Percentiles rank a stretch among this genome's conserved stretches.
phyloP scores from a whole-genome alignment of 2,329 filamentous ascomycete species.

The Aspergillus proliferans region DNA sequence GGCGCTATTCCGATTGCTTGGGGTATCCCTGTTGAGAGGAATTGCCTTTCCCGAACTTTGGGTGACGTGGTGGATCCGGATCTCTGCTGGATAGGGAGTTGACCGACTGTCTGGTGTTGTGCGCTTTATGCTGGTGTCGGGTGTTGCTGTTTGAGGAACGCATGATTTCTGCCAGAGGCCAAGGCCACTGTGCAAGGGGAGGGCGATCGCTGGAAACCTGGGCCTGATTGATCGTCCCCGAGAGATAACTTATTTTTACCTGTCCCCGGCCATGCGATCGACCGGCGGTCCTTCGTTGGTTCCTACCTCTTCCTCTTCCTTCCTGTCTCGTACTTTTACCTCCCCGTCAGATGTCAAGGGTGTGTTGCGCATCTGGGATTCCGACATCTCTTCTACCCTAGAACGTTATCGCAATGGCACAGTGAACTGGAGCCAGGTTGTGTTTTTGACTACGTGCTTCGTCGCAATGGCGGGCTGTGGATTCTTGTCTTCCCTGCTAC shows the following conservation, averaged over 20 bases:
- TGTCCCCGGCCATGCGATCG: slow-evolving; percentile 9
- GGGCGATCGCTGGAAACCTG: slow-evolving; percentile 3
- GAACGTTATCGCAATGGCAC: slow-evolving; percentile 20
- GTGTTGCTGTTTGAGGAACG: slow-evolving; percentile 6
- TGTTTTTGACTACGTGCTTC: slow-evolving; percentile 27
- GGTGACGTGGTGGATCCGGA: slow-evolving; percentile 1
- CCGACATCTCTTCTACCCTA: slow-evolving; percentile 13
- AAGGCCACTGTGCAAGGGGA: slow-evolving; percentile 1
- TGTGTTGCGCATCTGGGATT: slow-evolving; percentile 10
- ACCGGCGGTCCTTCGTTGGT: slow-evolving; percentile 4
- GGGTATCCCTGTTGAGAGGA: not conserved
- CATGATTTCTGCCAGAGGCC: slow-evolving; percentile 2
- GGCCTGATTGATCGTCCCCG: slow-evolving; percentile 2
- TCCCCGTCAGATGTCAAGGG: not conserved
- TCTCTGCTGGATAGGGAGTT: not conserved
- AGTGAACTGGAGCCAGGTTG: slow-evolving; percentile 23
- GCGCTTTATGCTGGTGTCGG: not conserved
- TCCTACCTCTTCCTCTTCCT: not conserved
- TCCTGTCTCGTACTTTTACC: not conserved
- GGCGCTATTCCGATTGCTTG: slow-evolving; percentile 7
- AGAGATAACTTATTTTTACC: not conserved
- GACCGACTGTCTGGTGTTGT: slow-evolving; percentile 2
- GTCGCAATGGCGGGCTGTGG: slow-evolving; percentile 34
- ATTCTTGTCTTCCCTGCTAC: slow-evolving; percentile 23
- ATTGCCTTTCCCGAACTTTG: not conserved